These are phyloP conservation scores for Centrapalus pauciflorus DNA, from an alignment of 129 eudicot genomes.

Conservation along the genomic window DNA sequence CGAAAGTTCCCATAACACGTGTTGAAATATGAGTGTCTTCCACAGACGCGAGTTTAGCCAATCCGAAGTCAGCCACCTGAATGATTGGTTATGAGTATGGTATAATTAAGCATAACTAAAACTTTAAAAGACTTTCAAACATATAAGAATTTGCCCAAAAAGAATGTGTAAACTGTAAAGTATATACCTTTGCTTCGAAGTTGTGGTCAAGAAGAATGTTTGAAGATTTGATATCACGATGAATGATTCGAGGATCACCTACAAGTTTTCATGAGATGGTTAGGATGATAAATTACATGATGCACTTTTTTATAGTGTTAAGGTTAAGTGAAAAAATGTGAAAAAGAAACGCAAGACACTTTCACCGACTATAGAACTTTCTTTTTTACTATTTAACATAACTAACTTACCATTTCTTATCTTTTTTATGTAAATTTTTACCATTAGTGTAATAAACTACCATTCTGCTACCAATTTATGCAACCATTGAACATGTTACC, in stretches of 20 bases:
- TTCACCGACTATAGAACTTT: no score
- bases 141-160: not conserved
- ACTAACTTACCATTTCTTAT: no score
- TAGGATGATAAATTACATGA: not conserved
- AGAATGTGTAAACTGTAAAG: not conserved
- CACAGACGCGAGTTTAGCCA: slow-evolving; percentile 73
- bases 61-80: slow-evolving; percentile 94
- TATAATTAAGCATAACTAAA: no score
- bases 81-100: slow-evolving; percentile 7
- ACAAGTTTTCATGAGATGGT: slow-evolving; percentile 12
- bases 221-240: slow-evolving; percentile 88
- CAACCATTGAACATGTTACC: no score
- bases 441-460: no score
- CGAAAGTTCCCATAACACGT: slow-evolving; percentile 94
- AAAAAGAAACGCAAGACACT: no score
- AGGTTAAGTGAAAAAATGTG: no score
- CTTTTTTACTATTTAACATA: no score
- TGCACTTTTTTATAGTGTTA: no score
- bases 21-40: slow-evolving; percentile 86
- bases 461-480: no score
- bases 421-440: no score
- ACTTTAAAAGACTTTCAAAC: not conserved
- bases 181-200: slow-evolving; percentile 75
- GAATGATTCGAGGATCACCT: slow-evolving; percentile 86
- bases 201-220: slow-evolving; percentile 75